These are phyloP conservation scores for Fraxinus floribunda DNA, from an alignment of 305 asterid species.

Conservation along the genomic window DNA sequence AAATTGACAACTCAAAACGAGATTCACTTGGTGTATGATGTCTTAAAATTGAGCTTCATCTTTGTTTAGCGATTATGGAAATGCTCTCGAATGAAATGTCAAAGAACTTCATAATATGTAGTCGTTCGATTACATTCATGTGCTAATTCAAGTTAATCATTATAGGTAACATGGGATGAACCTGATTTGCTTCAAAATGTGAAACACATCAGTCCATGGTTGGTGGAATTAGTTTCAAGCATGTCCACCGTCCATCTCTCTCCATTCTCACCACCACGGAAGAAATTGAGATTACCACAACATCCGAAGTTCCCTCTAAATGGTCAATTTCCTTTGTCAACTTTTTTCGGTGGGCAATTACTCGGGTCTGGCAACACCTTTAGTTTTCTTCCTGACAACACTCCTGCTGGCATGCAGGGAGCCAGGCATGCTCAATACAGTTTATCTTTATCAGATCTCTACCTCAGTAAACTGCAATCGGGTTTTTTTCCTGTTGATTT, in stretches of 20 bases:
- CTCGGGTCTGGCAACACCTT: conserved; percentile 50
- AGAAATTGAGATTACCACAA: conserved; percentile 40
- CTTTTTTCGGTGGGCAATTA: conserved; percentile 36
- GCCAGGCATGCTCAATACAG: conserved; percentile 89
- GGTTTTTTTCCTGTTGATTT: conserved; percentile 45
- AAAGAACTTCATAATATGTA: neutral
- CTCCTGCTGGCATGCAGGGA: conserved; percentile 96
- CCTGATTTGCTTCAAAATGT: conserved; percentile 58
- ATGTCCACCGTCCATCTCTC: conserved; percentile 42
- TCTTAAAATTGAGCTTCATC: neutral
- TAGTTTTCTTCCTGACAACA: conserved; percentile 55
- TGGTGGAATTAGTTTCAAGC: conserved; percentile 43
- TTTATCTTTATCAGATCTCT: conserved; percentile 54
- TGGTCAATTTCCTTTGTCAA: conserved; percentile 39
- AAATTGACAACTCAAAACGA: neutral
- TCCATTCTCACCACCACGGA: conserved; percentile 49
- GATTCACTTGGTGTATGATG: neutral
- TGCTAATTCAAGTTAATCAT: conserved; percentile 1
- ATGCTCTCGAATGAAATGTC: neutral
- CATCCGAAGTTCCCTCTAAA: conserved; percentile 43
- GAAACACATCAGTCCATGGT: conserved; percentile 53
- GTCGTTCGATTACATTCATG: neutral
- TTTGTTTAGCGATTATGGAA: neutral
- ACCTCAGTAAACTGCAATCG: conserved; percentile 43
- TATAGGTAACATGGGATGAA: conserved; percentile 57